A percentile compares a stretch with the other conserved stretches of the same genome.
These are phyloP conservation scores for Suillus hirtellus DNA, from an alignment of 768 basidiomycete genomes.

Conservation along the genomic window DNA sequence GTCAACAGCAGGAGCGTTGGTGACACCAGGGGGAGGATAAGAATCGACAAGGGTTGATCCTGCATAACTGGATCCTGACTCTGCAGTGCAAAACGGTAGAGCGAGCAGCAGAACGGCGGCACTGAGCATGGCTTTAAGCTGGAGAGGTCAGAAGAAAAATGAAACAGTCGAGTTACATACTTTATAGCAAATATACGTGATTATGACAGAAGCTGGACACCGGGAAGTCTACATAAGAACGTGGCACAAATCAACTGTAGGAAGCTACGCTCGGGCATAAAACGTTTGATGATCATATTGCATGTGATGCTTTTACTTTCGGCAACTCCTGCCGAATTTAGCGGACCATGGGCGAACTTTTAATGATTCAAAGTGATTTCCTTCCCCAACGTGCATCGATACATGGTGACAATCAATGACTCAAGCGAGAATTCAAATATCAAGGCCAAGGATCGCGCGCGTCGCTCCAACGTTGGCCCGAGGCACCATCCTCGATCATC, in stretches of 20 bases:
- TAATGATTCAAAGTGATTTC: neutral
- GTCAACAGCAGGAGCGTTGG: slow-evolving; percentile 31
- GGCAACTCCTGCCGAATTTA: neutral
- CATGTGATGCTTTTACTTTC: neutral
- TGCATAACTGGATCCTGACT: slow-evolving; percentile 40
- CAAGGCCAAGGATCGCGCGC: too few species aligned
- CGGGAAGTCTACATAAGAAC: neutral
- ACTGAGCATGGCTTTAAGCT: slow-evolving; percentile 7
- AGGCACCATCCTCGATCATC: too few species aligned
- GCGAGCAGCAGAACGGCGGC: slow-evolving; percentile 7
- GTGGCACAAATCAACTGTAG: too few species aligned
- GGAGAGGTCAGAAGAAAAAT: neutral
- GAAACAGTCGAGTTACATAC: neutral
- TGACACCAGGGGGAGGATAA: slow-evolving; percentile 43
- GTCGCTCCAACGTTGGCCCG: too few species aligned
- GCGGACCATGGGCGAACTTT: neutral
- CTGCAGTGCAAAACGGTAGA: slow-evolving; percentile 9
- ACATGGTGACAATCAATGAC: neutral
- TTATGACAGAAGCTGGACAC: too few species aligned
- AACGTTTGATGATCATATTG: neutral
- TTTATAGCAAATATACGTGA: slow-evolving; percentile 1
- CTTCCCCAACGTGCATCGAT: neutral
- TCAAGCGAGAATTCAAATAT: too few species aligned
- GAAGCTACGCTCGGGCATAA: neutral
- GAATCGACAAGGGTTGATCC: slow-evolving; percentile 42